Base-by-base conservation (phyloP, 257 asterid genomes). In the Solanum acaule region DNA sequence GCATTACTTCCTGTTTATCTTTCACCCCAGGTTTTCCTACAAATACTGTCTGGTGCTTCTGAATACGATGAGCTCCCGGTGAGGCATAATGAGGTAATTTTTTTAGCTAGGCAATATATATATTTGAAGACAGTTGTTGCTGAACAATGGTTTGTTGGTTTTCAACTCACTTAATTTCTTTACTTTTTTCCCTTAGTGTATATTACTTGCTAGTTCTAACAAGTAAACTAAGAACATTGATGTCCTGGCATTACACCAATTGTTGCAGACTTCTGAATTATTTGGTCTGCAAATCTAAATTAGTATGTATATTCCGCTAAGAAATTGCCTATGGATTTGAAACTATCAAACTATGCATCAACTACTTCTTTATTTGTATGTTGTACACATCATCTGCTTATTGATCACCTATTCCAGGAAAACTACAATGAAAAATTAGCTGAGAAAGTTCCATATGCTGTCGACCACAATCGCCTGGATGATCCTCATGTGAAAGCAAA, bases 401-500 rank as follows among this genome's bases (percentile, higher is more conserved):
- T 76, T 88, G 68, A 77, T 29, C 29, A 52, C 63, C 46, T 78
- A 67, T 56, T 86, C 59, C 81, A 97, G 99, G 98, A 97, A 90
- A 96, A 91, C 83, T 92, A 93, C 92, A 97, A 97, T 89, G 98
- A 94, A 67, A 96, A 90, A 59, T 90, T 97, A 87, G 91, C 98
- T 87, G 92, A 90, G 83, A 95, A 93, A 93, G 96, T 97, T 87
- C 95, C 87, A 40, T 93, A 92, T 91, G 90, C 88, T 93, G 98
- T 97, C 88, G 99, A 97, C 93, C 91, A 93, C 87, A 93, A 91
- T 92, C 93, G 94, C 90, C 96, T 97, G 70, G 99, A 97, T 91
- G 98, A 97, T 89, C 99, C 99, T 84, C 99, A 97, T 90, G 98
- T 96, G 90, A 97, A 97, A 92, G 94, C 99, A 89, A 97, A 96